Conservation (phyloP, 176 grass and related monocot species). For the Chloris gayana region DNA sequence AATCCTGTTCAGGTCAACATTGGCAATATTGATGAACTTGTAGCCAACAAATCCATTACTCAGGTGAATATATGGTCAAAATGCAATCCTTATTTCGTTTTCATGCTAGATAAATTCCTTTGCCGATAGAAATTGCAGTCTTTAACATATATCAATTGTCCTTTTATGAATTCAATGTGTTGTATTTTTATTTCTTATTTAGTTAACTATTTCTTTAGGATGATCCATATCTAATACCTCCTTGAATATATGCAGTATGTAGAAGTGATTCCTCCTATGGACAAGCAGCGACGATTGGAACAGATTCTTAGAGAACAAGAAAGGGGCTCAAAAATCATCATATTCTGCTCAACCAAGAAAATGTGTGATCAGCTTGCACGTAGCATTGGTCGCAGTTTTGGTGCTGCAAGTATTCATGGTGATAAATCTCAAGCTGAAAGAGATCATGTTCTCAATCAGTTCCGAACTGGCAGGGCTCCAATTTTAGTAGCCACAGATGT, state of each 20-base stretch:
- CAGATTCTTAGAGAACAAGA: slow-evolving; percentile 96
- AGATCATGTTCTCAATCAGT: slow-evolving; percentile 90
- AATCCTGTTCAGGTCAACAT: slow-evolving; percentile 95
- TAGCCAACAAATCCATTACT: slow-evolving; percentile 96
- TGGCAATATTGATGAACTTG: slow-evolving; percentile 88
- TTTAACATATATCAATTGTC: slow-evolving; percentile 6
- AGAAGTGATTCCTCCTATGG: slow-evolving; percentile 79
- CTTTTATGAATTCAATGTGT: slow-evolving; percentile 1
- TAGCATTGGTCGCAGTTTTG: slow-evolving; percentile 75
- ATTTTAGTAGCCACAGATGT: slow-evolving; percentile 98
- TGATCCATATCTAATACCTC: slow-evolving; percentile 22
- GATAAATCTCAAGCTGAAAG: slow-evolving; percentile 93
- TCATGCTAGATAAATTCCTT: slow-evolving; percentile 9
- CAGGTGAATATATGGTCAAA: slow-evolving; percentile 55
- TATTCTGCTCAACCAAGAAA: slow-evolving; percentile 97
- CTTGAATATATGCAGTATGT: slow-evolving; percentile 63
- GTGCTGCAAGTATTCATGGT: slow-evolving; percentile 83
- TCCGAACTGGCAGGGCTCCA: slow-evolving; percentile 74
- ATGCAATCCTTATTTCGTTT: slow-evolving; percentile 27
- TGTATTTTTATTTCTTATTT: slow-evolving; percentile 6
- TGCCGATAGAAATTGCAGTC: slow-evolving; percentile 9
- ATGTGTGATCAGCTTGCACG: slow-evolving; percentile 87
- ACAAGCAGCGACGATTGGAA: slow-evolving; percentile 84
- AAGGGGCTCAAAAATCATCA: slow-evolving; percentile 92
- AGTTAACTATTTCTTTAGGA: slow-evolving; percentile 22